Percentiles rank a stretch among this genome's conserved stretches.
These are phyloP conservation scores for Suhomyces panamericanus DNA, from an alignment of 1,139 yeast genomes.

Conservation along the genomic window DNA sequence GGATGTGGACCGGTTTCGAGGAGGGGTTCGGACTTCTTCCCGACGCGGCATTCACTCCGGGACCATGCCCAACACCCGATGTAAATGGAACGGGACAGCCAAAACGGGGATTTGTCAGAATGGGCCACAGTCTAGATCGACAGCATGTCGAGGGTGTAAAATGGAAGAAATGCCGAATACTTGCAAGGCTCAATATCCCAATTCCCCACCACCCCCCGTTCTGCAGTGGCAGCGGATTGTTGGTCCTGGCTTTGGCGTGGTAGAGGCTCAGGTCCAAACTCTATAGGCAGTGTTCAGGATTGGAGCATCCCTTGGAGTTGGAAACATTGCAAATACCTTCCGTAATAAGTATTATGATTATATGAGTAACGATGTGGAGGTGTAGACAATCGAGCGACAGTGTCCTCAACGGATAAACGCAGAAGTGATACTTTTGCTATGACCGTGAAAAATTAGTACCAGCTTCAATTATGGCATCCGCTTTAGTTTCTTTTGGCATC, in stretches of 20 bases:
- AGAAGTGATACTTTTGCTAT: too few relatives aligned
- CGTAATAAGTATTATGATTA: slow-evolving; percentile 2
- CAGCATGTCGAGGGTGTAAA: background rate
- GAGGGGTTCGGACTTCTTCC: too few relatives aligned
- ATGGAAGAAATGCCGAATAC: background rate
- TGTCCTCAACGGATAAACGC: background rate
- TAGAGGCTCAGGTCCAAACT: background rate
- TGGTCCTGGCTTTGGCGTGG: background rate
- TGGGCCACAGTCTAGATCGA: background rate
- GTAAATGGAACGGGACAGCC: too few relatives aligned
- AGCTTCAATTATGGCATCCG: too few relatives aligned
- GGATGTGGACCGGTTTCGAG: too few relatives aligned
- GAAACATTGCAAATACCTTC: background rate
- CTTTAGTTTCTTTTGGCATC: too few relatives aligned
- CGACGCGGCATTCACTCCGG: too few relatives aligned
- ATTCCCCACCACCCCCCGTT: background rate
- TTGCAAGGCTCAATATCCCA: background rate
- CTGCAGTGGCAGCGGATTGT: background rate
- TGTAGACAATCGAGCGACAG: background rate
- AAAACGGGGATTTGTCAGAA: background rate
- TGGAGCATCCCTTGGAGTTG: background rate
- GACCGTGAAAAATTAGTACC: too few relatives aligned
- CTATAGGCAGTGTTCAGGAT: background rate
- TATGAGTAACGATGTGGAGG: slow-evolving; percentile 5
- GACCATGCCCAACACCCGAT: too few relatives aligned